phyloP scores from a whole-genome alignment of 345 rosid species.

The Citrus reticulata region DNA sequence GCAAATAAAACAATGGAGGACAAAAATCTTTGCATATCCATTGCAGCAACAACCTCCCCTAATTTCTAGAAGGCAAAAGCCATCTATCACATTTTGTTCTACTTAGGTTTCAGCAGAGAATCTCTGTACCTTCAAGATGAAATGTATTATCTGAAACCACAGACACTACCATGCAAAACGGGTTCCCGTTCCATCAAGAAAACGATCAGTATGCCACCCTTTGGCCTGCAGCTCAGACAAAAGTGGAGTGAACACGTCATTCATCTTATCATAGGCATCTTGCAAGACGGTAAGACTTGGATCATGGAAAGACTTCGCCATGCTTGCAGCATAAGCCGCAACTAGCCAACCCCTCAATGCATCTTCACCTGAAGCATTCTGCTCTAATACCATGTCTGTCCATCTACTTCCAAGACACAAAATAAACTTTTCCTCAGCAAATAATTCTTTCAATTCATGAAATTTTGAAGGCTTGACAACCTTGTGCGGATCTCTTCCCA shows the following conservation, averaged over 20 bases:
- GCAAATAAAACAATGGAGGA: not conserved
- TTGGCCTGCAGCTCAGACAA: conserved; percentile 59
- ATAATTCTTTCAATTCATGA: conserved; percentile 47
- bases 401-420: conserved; percentile 47
- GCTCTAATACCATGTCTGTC: conserved; percentile 74
- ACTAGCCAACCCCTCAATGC: conserved; percentile 95
- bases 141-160: not conserved
- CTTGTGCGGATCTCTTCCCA: conserved; percentile 66
- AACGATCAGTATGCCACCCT: conserved; percentile 95
- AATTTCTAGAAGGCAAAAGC: not conserved
- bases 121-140: not conserved
- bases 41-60: not conserved
- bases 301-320: conserved; percentile 32
- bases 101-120: conserved; percentile 2
- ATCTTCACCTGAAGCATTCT: conserved; percentile 79
- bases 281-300: conserved; percentile 31
- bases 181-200: conserved; percentile 77
- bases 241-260: conserved; percentile 44
- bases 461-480: conserved; percentile 67
- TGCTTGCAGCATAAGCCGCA: conserved; percentile 62
- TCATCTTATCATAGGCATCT: conserved; percentile 71
- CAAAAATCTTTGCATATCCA: not conserved
- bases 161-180: conserved; percentile 60
- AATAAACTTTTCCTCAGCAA: conserved; percentile 75
- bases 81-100: not conserved